Evolutionary conservation across 768 basidiomycete genomes (phyloP), one percentile per base, ranked within the genome.

Genomic region (Suillus discolor): DNA sequence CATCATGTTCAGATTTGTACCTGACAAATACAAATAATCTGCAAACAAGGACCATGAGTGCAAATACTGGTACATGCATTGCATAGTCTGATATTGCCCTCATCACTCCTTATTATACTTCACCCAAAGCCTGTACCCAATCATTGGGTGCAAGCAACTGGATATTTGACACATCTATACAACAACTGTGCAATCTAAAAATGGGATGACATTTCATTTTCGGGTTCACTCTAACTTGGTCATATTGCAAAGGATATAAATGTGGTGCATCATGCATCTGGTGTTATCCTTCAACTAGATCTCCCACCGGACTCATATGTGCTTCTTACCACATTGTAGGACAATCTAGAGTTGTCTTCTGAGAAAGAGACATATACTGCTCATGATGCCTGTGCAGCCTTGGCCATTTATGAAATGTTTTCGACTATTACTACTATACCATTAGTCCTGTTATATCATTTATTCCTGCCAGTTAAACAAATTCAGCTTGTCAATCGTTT

Each of bases 151-250:
- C 59, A 71, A 45, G 70, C 76, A 9, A 65, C 62, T 6, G 55
- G 63, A 28, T 75, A 77, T 57, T 61, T 78, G 9, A 68, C 61
- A 34, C 65, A 61, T n/a, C 65, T 77, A 20, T 67, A 71, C 53
- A 64, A 66, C 6, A 65, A 71, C 20, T 67, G 66, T 28, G 20
- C 41, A 0, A 31, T 64, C 16, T 8, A n/a, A 0, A 13, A 23
- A 2, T 16, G 54, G n/a, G n/a, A n/a, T 28, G 5, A n/a, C 1
- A 15, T 51, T 62, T 41, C 68, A 5, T 78, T 79, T 65, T 53
- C 54, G 18, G 75, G 76, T 28, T 71, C 55, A 13, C 25, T 78
- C 49, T 72, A 79, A 45, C 70, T 80, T 63, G 77, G 70, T 6
- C 57, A 61, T 4, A 61, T 71, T 53, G 75, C 77, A 2, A 79